Base-by-base conservation (phyloP, 2,329 filamentous ascomycete genomes). In the Sporothrix schenckii region DNA sequence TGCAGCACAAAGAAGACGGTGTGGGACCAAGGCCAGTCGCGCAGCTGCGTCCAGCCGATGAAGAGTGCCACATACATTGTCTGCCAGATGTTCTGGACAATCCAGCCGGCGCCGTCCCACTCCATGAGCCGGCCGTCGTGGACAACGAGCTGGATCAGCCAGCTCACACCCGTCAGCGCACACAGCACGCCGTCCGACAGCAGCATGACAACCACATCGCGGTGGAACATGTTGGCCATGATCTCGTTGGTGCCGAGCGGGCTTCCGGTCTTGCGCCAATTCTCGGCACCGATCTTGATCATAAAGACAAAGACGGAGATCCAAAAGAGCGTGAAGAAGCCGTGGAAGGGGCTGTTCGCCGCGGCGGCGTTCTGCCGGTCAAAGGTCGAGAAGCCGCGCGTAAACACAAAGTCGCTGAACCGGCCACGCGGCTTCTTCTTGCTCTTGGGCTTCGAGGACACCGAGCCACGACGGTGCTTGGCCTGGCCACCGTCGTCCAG, bases 1-100 rank as follows among this genome's bases (percentile, higher is more conserved):
- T 94, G 91, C 21, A 94, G 81, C 11, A 92, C 88, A 66, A 92
- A 91, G 78, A 91, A 93, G 21, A 93, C 89, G 1, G 90, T 92
- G 76, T 93, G 91, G 16, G 91, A 92, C 92, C 92, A 94, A 1
- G 91, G 90, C 92, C 91, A 94, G 66, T 92, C 87, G 4, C 91
- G 85, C 76, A 88, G 85, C 66, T 91, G 84, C 0, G 91, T 90
- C 81, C 91, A 87, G 67, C 85, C 86, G 5, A 93, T 81, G 3
- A 90, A 85, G 10, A 82, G 82, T 4, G 81, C 83, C 13, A 93
- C 84, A 75, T 90, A 93, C 16, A 83, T 72, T 0, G 83, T 81
- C 80, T 94, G 89, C 91, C 91, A 94, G 75, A 88, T 80, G 76
- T 91, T 90, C 76, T 94, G 91, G 39, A 93, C 80, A 30, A 93